phyloP scores from a whole-genome alignment of 1,284 basidiomycete genomes.

The Trametes pubescens region DNA sequence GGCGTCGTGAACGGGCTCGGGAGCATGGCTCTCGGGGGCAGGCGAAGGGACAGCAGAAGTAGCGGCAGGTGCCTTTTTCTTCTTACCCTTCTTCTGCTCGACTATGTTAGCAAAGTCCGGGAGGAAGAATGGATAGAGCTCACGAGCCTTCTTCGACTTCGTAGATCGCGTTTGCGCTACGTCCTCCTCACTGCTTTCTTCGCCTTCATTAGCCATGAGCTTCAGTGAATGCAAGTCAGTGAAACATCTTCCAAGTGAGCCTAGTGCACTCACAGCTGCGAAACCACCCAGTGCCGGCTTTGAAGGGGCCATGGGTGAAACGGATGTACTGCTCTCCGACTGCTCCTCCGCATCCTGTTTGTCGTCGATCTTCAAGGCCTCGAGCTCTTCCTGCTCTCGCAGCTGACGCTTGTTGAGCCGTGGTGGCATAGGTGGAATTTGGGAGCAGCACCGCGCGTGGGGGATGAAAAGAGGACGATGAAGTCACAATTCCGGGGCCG shows the following conservation, averaged over 20 bases:
- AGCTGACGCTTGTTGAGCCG: slow-evolving; percentile 88
- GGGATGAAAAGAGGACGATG: background rate
- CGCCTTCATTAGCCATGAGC: slow-evolving; percentile 41
- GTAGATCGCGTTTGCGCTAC: slow-evolving; percentile 30
- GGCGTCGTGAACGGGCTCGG: slow-evolving; percentile 3
- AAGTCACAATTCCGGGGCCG: slow-evolving; percentile 5
- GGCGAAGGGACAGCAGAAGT: slow-evolving; percentile 26
- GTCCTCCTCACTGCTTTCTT: slow-evolving; percentile 46
- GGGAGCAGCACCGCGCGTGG: background rate
- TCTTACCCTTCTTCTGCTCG: slow-evolving; percentile 55
- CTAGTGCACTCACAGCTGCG: slow-evolving; percentile 59
- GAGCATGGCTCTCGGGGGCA: slow-evolving; percentile 5
- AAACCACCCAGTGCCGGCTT: slow-evolving; percentile 53
- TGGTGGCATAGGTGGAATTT: slow-evolving; percentile 59
- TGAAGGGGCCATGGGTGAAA: slow-evolving; percentile 33
- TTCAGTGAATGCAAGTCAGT: background rate
- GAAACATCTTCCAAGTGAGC: background rate
- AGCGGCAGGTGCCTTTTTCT: slow-evolving; percentile 48
- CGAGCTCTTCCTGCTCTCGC: slow-evolving; percentile 82
- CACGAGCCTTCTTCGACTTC: slow-evolving; percentile 57
- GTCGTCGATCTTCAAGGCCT: slow-evolving; percentile 51
- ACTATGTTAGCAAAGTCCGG: slow-evolving; percentile 4
- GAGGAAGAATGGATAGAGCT: slow-evolving; percentile 15
- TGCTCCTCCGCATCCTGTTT: slow-evolving; percentile 40
- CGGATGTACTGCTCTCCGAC: slow-evolving; percentile 42